phyloP scores from a whole-genome alignment of 2,329 filamentous ascomycete species.

The Cladophialophora exuberans region DNA sequence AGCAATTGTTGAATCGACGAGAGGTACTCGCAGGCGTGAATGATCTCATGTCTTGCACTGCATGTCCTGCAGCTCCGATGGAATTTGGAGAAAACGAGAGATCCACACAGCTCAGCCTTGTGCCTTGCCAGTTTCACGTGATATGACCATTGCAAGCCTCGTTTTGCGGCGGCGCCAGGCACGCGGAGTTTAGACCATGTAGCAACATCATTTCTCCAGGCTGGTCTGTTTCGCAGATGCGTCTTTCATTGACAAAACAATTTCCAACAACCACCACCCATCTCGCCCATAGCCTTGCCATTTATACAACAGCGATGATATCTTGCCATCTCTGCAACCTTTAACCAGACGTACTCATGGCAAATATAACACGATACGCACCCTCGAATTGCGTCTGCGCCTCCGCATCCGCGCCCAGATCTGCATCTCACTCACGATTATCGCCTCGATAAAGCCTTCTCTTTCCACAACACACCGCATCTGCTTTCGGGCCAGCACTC shows the following conservation, averaged over 20 bases:
- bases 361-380: no score
- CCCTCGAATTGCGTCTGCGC: no score
- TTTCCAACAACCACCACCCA: neutral
- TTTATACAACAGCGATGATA: no score
- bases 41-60: neutral
- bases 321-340: no score
- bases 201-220: neutral
- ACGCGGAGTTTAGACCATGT: neutral
- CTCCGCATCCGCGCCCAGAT: no score
- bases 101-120: neutral
- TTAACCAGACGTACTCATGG: no score
- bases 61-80: neutral
- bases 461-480: conserved; percentile 12
- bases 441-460: no score
- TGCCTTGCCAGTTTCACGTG: no score
- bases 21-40: neutral
- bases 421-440: no score
- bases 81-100: neutral
- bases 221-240: neutral
- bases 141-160: no score
- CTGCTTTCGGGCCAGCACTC: conserved; percentile 36
- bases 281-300: neutral
- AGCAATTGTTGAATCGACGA: neutral
- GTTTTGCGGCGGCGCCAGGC: neutral
- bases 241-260: neutral